Base-by-base conservation (phyloP, 768 basidiomycete genomes). In the Boletus bicolor region DNA sequence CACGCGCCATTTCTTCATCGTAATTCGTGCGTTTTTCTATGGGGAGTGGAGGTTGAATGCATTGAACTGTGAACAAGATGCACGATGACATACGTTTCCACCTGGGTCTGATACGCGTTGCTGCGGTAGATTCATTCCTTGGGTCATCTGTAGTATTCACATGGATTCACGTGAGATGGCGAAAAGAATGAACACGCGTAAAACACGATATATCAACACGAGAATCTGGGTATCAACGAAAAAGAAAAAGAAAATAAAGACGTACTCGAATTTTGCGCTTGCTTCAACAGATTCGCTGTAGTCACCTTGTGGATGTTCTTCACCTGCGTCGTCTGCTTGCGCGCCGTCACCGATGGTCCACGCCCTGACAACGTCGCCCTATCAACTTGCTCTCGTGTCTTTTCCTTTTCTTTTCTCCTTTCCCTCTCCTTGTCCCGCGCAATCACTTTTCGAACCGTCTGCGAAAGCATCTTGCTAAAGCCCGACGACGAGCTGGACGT, bases 261-360 rank as follows among this genome's bases (percentile, higher is more conserved):
- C 68, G 51, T 42, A 68, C 68, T 36, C 32, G 48, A 2, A 1
- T n/a, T 60, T 42, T 71, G 71, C 14, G 60, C 65, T 9, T 34
- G 9, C 45, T 15, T 53, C 2, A 70, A 35, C 19, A 70, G 43
- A 21, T 30, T 53, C 24, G 36, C 44, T 7, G 44, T 60, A 21
- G 57, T 51, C 32, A 62, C 67, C 19, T 32, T 57, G 44, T 10
- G 43, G 41, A 59, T 14, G 21, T 58, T 51, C 21, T 26, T 64
- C 3, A 32, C 47, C 10, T 30, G 55, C 5, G 36, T 14, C 32
- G 60, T 55, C 6, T 21, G 53, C 44, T 66, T 67, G 36, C 58
- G 64, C n/a, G 59, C 59, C 12, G 59, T 57, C 34, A 8, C 24
- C 5, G 37, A 32, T 48, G 32, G 37, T 30, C 5, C 37, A 3